Evolutionary conservation across 1,284 basidiomycete genomes (phyloP).

Genomic region (Heterobasidion irregulare): DNA sequence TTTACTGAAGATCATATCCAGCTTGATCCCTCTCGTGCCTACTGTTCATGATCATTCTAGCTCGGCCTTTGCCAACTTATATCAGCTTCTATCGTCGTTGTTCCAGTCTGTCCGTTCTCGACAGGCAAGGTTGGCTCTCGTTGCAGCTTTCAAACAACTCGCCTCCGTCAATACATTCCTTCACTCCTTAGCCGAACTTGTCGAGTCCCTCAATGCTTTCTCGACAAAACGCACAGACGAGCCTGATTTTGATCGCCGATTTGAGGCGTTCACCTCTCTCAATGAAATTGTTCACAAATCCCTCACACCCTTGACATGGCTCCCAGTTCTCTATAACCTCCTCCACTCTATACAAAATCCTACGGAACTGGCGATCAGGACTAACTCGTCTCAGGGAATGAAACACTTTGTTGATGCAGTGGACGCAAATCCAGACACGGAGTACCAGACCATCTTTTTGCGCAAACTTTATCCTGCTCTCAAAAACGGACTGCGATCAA

Average conservation of each 20-base stretch:
- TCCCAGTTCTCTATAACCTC: slow-evolving; percentile 79
- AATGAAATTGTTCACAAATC: slow-evolving; percentile 54
- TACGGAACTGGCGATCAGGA: slow-evolving; percentile 83
- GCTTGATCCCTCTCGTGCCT: slow-evolving; percentile 68
- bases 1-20: slow-evolving; percentile 70
- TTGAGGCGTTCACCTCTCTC: slow-evolving; percentile 70
- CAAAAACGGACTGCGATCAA: slow-evolving; percentile 76
- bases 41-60: slow-evolving; percentile 49
- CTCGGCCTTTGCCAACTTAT: slow-evolving; percentile 47
- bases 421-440: slow-evolving; percentile 24
- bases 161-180: slow-evolving; percentile 44
- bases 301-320: slow-evolving; percentile 63
- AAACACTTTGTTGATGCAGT: slow-evolving; percentile 72
- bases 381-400: slow-evolving; percentile 72
- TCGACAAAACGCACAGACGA: slow-evolving; percentile 81
- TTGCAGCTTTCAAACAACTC: slow-evolving; percentile 58
- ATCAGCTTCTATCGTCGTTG: slow-evolving; percentile 62
- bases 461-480: slow-evolving; percentile 74
- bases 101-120: slow-evolving; percentile 73
- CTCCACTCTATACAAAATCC: slow-evolving; percentile 87
- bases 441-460: slow-evolving; percentile 50
- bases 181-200: slow-evolving; percentile 39
- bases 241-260: slow-evolving; percentile 86
- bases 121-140: slow-evolving; percentile 58
- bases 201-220: slow-evolving; percentile 81